Evolutionary conservation across 768 basidiomycete species (phyloP), one percentile per base, ranked within the genome.

Genomic region (Obba rivulosa): DNA sequence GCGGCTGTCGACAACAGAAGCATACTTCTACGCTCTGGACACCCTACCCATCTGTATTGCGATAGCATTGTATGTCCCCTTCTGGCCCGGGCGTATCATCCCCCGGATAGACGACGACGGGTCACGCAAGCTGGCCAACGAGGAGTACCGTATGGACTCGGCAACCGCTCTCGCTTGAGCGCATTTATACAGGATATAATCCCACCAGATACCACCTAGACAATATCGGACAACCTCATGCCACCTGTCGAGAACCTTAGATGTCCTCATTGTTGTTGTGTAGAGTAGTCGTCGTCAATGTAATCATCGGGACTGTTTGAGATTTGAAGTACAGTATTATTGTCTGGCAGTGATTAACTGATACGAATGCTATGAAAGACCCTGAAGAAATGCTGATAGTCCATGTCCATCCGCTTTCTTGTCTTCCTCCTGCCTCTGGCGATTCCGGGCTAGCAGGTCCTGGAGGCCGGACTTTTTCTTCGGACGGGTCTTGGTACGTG

Each of bases 51-150:
- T 87, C 8, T 74, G 81, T 50, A 59, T 87, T 25, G 81, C 83
- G 21, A 75, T 81, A 38, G 63, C 62, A 0, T 66, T 78, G 13
- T 85, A 83, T 55, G 66, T 76, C 16, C 57, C 69, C 13, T 80
- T 83, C 61, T 89, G 85, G 83, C 86, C 83, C 3, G 80, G 81
- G 5, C 62, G 74, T 52, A 77, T 78, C 57, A 79, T 81, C 22
- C 57, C 54, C 11, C 20, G n/a, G 10, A 51, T 54, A 34, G 53
- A 54, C 45, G 17, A 39, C 13, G 7, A 7, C 7, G 13, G 7
- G 7, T 31, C 28, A 13, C 28, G 28, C 28, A 31, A 31, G 28
- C 13, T 31, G 28, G 28, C 28, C 28, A 31, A 31, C 28, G 28
- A 31, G 28, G 28, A 31, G 28, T 31, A 31, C 28, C 28, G 13